These are phyloP conservation scores for Macrophomina tecta DNA, from an alignment of 2,329 filamentous ascomycete genomes.

Conservation along the genomic window DNA sequence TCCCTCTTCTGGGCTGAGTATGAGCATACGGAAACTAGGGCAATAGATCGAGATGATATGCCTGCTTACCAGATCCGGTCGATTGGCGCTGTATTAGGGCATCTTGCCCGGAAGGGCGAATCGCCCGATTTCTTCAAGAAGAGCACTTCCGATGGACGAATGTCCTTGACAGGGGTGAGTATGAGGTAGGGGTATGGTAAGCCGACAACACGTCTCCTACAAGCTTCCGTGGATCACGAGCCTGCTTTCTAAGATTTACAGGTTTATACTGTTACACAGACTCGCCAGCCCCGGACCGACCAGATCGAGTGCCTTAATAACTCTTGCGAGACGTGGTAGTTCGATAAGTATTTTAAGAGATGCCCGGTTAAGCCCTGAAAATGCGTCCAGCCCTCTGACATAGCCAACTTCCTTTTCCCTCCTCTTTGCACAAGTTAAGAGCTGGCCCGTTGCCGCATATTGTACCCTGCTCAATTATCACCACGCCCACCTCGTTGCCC, in stretches of 20 bases:
- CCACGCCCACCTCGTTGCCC: not conserved
- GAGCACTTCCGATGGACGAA: not conserved
- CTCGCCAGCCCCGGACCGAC: slow-evolving; percentile 18
- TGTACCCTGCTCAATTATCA: not conserved
- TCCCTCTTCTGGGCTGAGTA: slow-evolving; percentile 1
- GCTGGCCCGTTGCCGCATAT: too few species aligned
- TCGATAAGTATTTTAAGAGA: slow-evolving; percentile 26
- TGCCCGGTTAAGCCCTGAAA: slow-evolving; percentile 22
- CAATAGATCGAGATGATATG: slow-evolving; percentile 17
- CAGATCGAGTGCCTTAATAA: slow-evolving; percentile 23
- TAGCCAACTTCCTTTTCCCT: slow-evolving; percentile 1
- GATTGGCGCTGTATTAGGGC: slow-evolving; percentile 13
- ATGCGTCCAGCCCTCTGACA: not conserved
- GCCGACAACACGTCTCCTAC: slow-evolving; percentile 5
- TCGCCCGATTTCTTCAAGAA: slow-evolving; percentile 25
- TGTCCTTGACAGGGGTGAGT: slow-evolving; percentile 20
- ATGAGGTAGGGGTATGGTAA: slow-evolving; percentile 19
- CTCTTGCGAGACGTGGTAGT: slow-evolving; percentile 13
- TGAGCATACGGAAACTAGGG: slow-evolving; percentile 21
- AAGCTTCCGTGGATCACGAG: slow-evolving; percentile 16
- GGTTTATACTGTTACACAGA: slow-evolving; percentile 27
- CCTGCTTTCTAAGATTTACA: slow-evolving; percentile 26
- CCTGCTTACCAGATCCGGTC: slow-evolving; percentile 21
- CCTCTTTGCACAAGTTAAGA: not conserved
- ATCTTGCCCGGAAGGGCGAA: slow-evolving; percentile 7